phyloP scores from a whole-genome alignment of 352 stramenopile species.

The Pythium diclinum region DNA sequence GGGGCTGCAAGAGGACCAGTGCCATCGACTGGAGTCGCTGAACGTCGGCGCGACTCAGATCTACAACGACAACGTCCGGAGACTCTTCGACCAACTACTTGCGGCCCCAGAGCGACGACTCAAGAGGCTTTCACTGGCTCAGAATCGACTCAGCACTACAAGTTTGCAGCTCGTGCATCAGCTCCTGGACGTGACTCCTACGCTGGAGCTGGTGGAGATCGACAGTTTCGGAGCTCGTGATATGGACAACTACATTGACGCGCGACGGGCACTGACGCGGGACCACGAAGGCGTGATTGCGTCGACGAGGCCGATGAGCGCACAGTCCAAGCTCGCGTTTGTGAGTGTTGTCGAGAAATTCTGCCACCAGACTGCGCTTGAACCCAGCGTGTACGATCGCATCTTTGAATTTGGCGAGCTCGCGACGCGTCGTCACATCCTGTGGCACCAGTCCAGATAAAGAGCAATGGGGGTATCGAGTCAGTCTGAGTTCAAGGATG shows the following conservation, averaged over 20 bases:
- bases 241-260: conserved; percentile 8
- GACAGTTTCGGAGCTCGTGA: conserved; percentile 13
- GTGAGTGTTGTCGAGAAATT: conserved; percentile 5
- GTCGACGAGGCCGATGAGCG: background rate
- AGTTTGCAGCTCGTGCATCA: conserved; percentile 5
- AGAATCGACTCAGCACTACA: conserved; percentile 2
- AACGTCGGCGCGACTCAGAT: background rate
- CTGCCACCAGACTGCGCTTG: background rate
- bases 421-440: conserved; percentile 3
- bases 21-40: background rate
- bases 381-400: background rate
- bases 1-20: background rate
- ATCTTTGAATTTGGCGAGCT: conserved; percentile 13
- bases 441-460: conserved; percentile 8
- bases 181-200: conserved; percentile 2
- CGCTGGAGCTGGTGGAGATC: conserved; percentile 12
- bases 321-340: conserved; percentile 12
- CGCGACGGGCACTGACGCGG: conserved; percentile 2
- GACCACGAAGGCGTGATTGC: conserved; percentile 12
- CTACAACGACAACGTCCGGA: background rate
- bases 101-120: background rate
- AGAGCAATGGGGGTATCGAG: background rate
- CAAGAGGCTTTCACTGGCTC: conserved; percentile 11
- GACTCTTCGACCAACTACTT: conserved; percentile 5
- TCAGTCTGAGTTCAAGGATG: too few species aligned